These are phyloP conservation scores for Saposhnikovia divaricata DNA, from an alignment of 129 eudicot genomes.

Conservation along the genomic window DNA sequence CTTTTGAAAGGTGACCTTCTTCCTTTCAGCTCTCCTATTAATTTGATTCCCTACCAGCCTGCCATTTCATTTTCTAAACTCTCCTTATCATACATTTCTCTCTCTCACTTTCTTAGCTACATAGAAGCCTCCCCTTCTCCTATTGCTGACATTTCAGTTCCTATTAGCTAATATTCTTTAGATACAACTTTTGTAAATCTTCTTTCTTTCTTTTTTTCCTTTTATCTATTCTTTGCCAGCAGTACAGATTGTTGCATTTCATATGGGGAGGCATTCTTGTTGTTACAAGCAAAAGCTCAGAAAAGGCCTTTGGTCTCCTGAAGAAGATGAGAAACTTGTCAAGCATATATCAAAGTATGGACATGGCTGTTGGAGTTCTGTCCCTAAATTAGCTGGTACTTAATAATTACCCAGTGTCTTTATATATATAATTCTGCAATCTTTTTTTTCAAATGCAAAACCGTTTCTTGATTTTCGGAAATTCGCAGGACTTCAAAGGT, in stretches of 20 bases:
- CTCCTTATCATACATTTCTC: conserved; percentile 24
- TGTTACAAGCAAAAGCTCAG: conserved; percentile 94
- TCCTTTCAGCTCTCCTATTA: conserved; percentile 43
- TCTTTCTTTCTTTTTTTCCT: background rate
- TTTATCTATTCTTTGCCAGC: conserved; percentile 18
- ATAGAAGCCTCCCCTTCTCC: conserved; percentile 11
- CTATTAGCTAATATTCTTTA: conserved; percentile 22
- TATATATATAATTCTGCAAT: background rate
- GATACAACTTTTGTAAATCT: conserved; percentile 9
- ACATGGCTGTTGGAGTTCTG: conserved; percentile 99
- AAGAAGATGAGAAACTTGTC: conserved; percentile 94
- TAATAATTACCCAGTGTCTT: background rate
- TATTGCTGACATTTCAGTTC: conserved; percentile 33
- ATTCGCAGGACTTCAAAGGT: conserved; percentile 71
- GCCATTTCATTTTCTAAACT: conserved; percentile 59
- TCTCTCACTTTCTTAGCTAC: conserved; percentile 23
- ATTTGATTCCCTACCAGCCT: conserved; percentile 58
- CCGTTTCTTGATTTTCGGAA: background rate
- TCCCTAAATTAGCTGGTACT: conserved; percentile 92
- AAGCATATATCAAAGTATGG: conserved; percentile 80
- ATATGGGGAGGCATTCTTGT: conserved; percentile 98
- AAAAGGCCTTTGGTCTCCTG: conserved; percentile 98
- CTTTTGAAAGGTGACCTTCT: conserved; percentile 38
- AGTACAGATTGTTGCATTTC: conserved; percentile 26
- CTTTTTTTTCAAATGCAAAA: background rate